Conservation (phyloP, 2,329 filamentous ascomycete genomes). For the Epichloe sp. region DNA sequence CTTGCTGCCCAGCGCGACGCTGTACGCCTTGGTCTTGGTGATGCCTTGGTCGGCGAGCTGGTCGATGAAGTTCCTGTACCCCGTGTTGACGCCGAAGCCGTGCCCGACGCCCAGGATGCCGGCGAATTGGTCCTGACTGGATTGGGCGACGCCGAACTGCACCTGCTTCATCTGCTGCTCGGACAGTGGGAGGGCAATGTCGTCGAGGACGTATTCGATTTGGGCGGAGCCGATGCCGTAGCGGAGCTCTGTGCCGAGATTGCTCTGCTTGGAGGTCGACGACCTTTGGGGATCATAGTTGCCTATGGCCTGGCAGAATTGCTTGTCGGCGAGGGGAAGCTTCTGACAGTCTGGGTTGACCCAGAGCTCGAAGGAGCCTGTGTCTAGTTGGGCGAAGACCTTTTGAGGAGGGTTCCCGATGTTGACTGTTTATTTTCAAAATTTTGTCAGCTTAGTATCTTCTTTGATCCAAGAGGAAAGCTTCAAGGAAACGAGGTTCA, state of each 20-base stretch:
- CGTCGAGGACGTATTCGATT: conserved; percentile 36
- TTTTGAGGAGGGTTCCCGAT: conserved; percentile 41
- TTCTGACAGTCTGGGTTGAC: conserved; percentile 46
- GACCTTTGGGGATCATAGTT: conserved; percentile 30
- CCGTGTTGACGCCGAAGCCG: conserved; percentile 31
- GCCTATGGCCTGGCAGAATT: conserved; percentile 33
- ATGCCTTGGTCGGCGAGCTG: conserved; percentile 35
- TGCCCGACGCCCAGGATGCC: conserved; percentile 68
- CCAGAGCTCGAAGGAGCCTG: conserved; percentile 48
- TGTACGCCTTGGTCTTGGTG: conserved; percentile 50
- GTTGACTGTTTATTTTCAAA: conserved; percentile 27
- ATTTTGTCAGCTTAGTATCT: background rate
- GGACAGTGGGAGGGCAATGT: conserved; percentile 28
- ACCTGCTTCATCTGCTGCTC: conserved; percentile 28
- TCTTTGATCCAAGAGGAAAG: too few species aligned
- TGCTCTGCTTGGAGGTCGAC: conserved; percentile 21
- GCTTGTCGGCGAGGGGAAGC: conserved; percentile 26
- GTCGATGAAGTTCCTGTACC: conserved; percentile 39
- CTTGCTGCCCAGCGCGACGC: conserved; percentile 50
- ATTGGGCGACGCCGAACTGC: conserved; percentile 53
- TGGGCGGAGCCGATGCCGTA: conserved; percentile 40
- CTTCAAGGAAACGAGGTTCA: background rate
- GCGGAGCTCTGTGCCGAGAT: conserved; percentile 25
- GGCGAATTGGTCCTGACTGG: conserved; percentile 32
- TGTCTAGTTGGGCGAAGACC: conserved; percentile 43